Base-by-base conservation (phyloP, 2,329 filamentous ascomycete genomes). In the Ilyonectria mors-panacis region DNA sequence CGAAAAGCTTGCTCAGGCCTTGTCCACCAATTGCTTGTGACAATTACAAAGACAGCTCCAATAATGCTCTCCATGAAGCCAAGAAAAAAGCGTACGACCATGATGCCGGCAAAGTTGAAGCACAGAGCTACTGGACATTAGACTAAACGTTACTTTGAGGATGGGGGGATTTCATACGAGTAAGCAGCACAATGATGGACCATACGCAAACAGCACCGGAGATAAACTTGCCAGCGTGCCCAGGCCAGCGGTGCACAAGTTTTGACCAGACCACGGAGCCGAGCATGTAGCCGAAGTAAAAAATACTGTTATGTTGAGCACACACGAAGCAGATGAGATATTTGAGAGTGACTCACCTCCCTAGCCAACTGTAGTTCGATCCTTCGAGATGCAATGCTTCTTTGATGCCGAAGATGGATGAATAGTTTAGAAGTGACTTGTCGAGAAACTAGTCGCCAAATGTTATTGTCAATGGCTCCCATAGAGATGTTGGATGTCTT, bases 21-120 rank as follows among this genome's bases (percentile, higher is more conserved):
- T 8, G 55, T 64, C 62, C 62, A 64, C 62, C 62, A 64, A 53
- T 63, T 63, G 19, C 61, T 57, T n/a, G 61, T 63, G 6, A 63
- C 33, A 21, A 63, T 63, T 28, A 63, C 61, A 17, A 63, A 63
- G n/a, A 63, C 61, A 4, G 61, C 30, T 8, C 62, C 62, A n/a
- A 64, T 53, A 15, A 64, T 59, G 7, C 47, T 59, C 39, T 63
- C 61, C 7, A 50, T 23, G 19, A 64, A 44, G 21, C 54, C 55
- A n/a, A 64, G 48, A n/a, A 59, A 53, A 30, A 59, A 64, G 6
- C 55, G 62, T 2, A 59, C 48, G 10, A 37, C 48, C 62, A 59
- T 59, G 37, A 64, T 64, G 1, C 47, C 55, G 6, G 47, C 26
- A 37, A 64, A 64, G 26, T 59, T 57, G 35, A 64, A 42, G 51